Base-by-base conservation (phyloP, 208 protist genomes). In the Herpetomonas samuelpessoai region DNA sequence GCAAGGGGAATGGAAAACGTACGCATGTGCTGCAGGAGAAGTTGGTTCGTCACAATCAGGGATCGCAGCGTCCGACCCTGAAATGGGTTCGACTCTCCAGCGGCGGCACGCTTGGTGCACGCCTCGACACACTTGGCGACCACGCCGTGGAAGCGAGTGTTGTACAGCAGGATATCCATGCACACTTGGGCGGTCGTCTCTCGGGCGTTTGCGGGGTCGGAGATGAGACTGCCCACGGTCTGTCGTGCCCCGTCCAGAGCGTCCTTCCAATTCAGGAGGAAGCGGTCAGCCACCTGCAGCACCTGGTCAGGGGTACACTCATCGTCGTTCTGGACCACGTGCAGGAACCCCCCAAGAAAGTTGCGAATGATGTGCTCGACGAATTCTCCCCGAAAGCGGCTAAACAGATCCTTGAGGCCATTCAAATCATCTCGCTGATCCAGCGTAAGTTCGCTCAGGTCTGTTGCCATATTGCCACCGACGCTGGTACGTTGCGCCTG, bases 11-110 rank as follows among this genome's bases (percentile, higher is more conserved):
- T 71, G 12, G 88, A 79, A 28, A 88, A 88, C 4, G 73, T 84
- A 18, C 84, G 75, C 79, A 94, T 88, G 71, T 94, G 80, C 48
- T 87, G 81, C 24, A 94, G 62, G 47, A 94, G 65, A 30, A 77
- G 64, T 39, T 94, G 83, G 61, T 94, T 91, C 9, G 79, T 84
- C 14, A 91, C 77, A 31, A 87, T 71, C 51, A 90, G 51, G 21
- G 76, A 74, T 0, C 79, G 68, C 38, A 88, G 28, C 0, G 81
- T 57, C 14, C 75, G 61, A 6, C 64, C 64, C 4, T 57, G 63
- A 22, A 86, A 82, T 18, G 21, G 28, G 22, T 48, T 48, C 16
- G 16, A 9, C 44, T 6, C 18, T 19, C 16, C 44, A 9, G 44
- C 44, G 16, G 44, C 9, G 44, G 16, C 44, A 19, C 10, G 57